phyloP scores from a whole-genome alignment of 1,284 basidiomycete genomes.

The Rhodotorula sp. region DNA sequence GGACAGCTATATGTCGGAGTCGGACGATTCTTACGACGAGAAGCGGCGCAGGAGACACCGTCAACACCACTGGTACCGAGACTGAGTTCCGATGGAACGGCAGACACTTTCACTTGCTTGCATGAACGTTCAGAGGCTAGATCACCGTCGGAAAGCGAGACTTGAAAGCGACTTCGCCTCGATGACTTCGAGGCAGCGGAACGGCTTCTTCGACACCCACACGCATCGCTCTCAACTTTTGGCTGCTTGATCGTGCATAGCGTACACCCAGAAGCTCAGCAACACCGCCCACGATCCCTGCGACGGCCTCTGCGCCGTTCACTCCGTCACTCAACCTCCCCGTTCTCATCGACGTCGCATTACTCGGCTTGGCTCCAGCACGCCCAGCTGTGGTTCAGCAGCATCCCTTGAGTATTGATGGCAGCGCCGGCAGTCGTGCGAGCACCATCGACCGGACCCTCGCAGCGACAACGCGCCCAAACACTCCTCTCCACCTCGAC shows the following conservation, averaged over 20 bases:
- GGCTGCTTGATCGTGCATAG: neutral
- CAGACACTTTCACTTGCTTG: neutral
- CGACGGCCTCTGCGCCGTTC: neutral
- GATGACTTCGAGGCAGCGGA: neutral
- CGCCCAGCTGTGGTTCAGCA: no score
- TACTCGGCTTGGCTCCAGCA: neutral
- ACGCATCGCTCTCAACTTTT: neutral
- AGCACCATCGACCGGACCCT: neutral
- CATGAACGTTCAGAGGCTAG: no score
- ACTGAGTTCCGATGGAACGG: neutral
- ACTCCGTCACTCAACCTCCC: neutral
- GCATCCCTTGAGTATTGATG: neutral
- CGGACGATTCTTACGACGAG: neutral
- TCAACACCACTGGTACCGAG: neutral
- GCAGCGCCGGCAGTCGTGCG: neutral
- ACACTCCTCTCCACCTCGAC: neutral
- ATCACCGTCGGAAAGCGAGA: no score
- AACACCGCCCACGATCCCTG: neutral
- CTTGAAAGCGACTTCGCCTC: neutral
- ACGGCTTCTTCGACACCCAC: neutral
- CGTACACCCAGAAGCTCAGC: neutral
- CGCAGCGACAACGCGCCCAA: conserved; percentile 1
- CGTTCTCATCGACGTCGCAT: neutral
- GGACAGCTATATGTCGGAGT: neutral
- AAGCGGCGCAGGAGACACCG: neutral